A percentile compares a stretch with the other conserved stretches of the same genome.
Conservation (phyloP, 176 grass and related monocot species). For the Luzula sylvatica region DNA sequence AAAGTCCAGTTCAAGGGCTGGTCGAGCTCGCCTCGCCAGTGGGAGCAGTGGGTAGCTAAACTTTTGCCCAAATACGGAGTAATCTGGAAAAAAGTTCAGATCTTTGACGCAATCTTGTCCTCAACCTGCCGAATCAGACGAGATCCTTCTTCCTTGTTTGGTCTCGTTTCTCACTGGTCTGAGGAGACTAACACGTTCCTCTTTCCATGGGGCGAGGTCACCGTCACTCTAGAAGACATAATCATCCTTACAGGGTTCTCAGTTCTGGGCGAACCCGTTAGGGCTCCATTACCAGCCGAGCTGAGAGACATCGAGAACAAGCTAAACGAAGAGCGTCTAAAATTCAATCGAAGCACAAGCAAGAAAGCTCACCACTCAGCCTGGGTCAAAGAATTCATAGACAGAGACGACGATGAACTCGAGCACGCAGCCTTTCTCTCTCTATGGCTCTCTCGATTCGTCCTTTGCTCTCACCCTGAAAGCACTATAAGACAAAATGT, state of each 20-base stretch:
- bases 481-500: constrained; percentile 65
- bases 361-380: constrained; percentile 93
- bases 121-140: constrained; percentile 57
- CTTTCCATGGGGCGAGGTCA: constrained; percentile 91
- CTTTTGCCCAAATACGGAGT: constrained; percentile 37
- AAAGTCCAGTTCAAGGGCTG: constrained; percentile 68
- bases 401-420: constrained; percentile 24
- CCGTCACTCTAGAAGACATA: constrained; percentile 57
- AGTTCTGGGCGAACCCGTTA: constrained; percentile 35
- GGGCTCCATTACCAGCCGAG: constrained; percentile 32
- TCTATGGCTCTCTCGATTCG: constrained; percentile 78
- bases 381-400: constrained; percentile 76
- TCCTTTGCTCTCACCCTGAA: constrained; percentile 59
- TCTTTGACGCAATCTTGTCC: constrained; percentile 47
- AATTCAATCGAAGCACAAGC: constrained; percentile 67
- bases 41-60: constrained; percentile 78
- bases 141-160: constrained; percentile 34
- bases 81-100: constrained; percentile 54
- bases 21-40: constrained; percentile 45
- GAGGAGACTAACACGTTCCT: constrained; percentile 47
- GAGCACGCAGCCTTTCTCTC: constrained; percentile 85
- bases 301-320: constrained; percentile 42
- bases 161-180: constrained; percentile 60
- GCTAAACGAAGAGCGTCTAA: constrained; percentile 53
- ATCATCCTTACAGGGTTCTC: constrained; percentile 48